Percentiles rank a stretch among this genome's conserved stretches.
Conservation (phyloP, 1,139 yeast genomes). For the Suhomyces kunorum region DNA sequence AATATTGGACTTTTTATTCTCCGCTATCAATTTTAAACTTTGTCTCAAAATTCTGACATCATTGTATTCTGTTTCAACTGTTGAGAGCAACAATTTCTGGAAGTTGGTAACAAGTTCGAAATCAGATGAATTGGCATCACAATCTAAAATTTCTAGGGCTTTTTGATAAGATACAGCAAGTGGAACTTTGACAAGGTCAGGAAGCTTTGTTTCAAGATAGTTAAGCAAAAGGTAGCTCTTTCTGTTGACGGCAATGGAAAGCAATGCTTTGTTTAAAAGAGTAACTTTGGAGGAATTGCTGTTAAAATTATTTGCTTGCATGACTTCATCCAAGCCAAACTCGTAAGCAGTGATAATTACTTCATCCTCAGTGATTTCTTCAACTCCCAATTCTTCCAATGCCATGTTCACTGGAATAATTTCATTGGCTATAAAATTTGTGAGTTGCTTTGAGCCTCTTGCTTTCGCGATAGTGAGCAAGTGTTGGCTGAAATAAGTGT, state of each 20-base stretch:
- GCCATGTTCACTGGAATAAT: slow-evolving; percentile 59
- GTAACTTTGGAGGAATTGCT: slow-evolving; percentile 43
- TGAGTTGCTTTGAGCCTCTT: slow-evolving; percentile 46
- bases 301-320: slow-evolving; percentile 58
- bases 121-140: slow-evolving; percentile 50
- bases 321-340: slow-evolving; percentile 60
- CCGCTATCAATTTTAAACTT: slow-evolving; percentile 52
- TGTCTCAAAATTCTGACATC: slow-evolving; percentile 53
- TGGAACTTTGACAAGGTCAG: slow-evolving; percentile 29
- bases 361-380: slow-evolving; percentile 72
- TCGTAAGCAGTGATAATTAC: slow-evolving; percentile 71
- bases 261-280: slow-evolving; percentile 35
- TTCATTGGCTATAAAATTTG: slow-evolving; percentile 52
- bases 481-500: slow-evolving; percentile 35
- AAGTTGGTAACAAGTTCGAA: slow-evolving; percentile 57
- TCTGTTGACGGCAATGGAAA: slow-evolving; percentile 45
- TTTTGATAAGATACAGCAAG: slow-evolving; percentile 24
- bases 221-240: slow-evolving; percentile 46
- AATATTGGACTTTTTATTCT: slow-evolving; percentile 50
- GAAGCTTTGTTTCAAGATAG: slow-evolving; percentile 48
- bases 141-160: slow-evolving; percentile 47
- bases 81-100: slow-evolving; percentile 37
- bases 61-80: slow-evolving; percentile 16
- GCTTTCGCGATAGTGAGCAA: slow-evolving; percentile 47
- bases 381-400: slow-evolving; percentile 59